Percentiles rank a stretch among this genome's conserved stretches.
Evolutionary conservation across 2,329 filamentous ascomycete species (phyloP).

Genomic region (Monilinia vaccinii-corymbosi): DNA sequence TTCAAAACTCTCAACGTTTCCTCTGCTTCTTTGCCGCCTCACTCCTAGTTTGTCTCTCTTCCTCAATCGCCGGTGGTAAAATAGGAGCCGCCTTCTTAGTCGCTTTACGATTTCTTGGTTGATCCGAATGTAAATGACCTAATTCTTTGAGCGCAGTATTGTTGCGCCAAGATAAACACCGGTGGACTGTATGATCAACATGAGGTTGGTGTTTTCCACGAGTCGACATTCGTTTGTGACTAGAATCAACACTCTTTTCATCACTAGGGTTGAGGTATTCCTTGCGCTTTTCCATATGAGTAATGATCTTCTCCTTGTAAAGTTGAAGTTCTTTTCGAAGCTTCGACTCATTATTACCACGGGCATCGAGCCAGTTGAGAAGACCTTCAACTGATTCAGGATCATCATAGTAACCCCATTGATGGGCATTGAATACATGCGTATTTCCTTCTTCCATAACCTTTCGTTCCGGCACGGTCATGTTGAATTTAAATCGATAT

Average conservation of each 20-base stretch:
- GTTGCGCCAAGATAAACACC: slow-evolving; percentile 60
- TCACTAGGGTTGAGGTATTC: slow-evolving; percentile 54
- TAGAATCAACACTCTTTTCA: slow-evolving; percentile 37
- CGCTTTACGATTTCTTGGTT: slow-evolving; percentile 37
- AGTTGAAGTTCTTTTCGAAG: slow-evolving; percentile 76
- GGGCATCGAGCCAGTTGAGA: slow-evolving; percentile 79
- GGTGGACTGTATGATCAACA: slow-evolving; percentile 41
- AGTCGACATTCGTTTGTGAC: slow-evolving; percentile 47
- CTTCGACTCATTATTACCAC: slow-evolving; percentile 77
- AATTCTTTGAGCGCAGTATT: slow-evolving; percentile 47
- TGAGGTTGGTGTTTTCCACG: slow-evolving; percentile 45
- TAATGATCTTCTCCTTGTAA: slow-evolving; percentile 66
- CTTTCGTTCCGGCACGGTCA: slow-evolving; percentile 81
- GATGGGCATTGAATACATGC: slow-evolving; percentile 62
- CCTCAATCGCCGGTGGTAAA: slow-evolving; percentile 15
- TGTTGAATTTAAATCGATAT: slow-evolving; percentile 67
- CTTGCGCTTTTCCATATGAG: slow-evolving; percentile 72
- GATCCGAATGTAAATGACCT: slow-evolving; percentile 52
- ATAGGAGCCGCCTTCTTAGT: slow-evolving; percentile 22
- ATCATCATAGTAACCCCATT: slow-evolving; percentile 91
- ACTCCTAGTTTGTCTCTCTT: slow-evolving; percentile 34
- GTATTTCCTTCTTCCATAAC: slow-evolving; percentile 75
- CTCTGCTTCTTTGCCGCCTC: slow-evolving; percentile 24
- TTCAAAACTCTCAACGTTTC: not conserved
- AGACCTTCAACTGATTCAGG: slow-evolving; percentile 68